These are phyloP conservation scores for Pseudoturritis turrita DNA, from an alignment of 345 rosid species.

Conservation along the genomic window DNA sequence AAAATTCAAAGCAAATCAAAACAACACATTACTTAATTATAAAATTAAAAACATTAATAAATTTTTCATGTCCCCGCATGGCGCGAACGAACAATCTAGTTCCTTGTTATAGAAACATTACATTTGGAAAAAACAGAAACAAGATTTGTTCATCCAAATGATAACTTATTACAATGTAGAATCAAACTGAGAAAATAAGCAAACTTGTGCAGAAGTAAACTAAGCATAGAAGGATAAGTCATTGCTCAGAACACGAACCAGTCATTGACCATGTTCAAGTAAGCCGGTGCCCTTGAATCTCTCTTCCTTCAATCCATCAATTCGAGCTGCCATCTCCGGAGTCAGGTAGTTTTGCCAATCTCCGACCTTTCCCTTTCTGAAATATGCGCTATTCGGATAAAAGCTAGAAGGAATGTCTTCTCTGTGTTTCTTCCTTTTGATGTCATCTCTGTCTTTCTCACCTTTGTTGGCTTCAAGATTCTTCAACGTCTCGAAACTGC, in stretches of 20 bases:
- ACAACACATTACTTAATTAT: too few species aligned
- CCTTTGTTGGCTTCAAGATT: not conserved
- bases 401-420: not conserved
- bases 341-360: slow-evolving; percentile 9
- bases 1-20: too few species aligned
- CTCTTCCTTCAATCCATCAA: slow-evolving; percentile 10
- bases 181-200: too few species aligned
- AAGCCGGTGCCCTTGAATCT: slow-evolving; percentile 7
- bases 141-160: too few species aligned
- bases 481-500: not conserved
- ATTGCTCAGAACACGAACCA: not conserved
- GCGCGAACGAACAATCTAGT: too few species aligned
- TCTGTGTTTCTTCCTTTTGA: not conserved
- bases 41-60: too few species aligned
- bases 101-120: too few species aligned
- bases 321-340: slow-evolving; percentile 15
- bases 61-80: too few species aligned
- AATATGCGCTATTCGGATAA: not conserved
- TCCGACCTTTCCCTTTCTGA: slow-evolving; percentile 18
- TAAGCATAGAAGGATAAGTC: not conserved
- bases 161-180: too few species aligned
- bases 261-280: not conserved
- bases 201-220: not conserved
- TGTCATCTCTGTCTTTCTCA: not conserved
- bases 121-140: too few species aligned